Conservation (phyloP, 805 yeast species). For the Yamadazyma philogaea region DNA sequence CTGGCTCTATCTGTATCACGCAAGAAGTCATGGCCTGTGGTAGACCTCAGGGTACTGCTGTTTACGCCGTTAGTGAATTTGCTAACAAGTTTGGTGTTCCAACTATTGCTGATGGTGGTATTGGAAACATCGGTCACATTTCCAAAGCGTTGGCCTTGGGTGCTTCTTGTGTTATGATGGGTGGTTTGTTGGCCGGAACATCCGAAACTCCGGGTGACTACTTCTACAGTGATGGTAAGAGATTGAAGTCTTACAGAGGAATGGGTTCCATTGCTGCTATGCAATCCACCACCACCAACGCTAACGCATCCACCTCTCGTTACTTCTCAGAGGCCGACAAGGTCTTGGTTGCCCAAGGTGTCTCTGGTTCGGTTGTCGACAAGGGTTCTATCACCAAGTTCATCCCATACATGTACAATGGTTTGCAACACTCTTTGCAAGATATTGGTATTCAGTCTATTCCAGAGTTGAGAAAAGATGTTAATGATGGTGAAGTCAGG, state of each 20-base stretch:
- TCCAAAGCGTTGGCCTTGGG: conserved; percentile 95
- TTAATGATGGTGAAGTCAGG: conserved; percentile 69
- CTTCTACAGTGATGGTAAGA: conserved; percentile 96
- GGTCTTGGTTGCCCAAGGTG: conserved; percentile 99
- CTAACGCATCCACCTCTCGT: conserved; percentile 97
- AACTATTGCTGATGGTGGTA: conserved; percentile 99
- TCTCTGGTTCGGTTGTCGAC: conserved; percentile 93
- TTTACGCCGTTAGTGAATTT: conserved; percentile 88
- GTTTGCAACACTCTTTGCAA: conserved; percentile 98
- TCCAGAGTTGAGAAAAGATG: conserved; percentile 58
- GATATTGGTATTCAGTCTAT: conserved; percentile 86
- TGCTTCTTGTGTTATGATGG: conserved; percentile 98
- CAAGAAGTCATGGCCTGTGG: conserved; percentile 99
- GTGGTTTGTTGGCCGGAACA: conserved; percentile 98
- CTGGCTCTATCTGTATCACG: conserved; percentile 98
- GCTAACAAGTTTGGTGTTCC: conserved; percentile 96
- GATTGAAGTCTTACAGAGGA: conserved; percentile 96
- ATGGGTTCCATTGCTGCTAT: conserved; percentile 99
- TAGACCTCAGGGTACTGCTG: conserved; percentile 99
- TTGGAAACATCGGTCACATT: conserved; percentile 97
- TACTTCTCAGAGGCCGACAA: conserved; percentile 95
- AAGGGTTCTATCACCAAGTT: conserved; percentile 94
- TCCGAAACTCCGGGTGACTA: conserved; percentile 98
- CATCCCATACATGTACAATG: conserved; percentile 89
- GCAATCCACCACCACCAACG: conserved; percentile 84